A percentile compares a stretch with the other conserved stretches of the same genome.
Evolutionary conservation across 2,329 filamentous ascomycete genomes (phyloP).

Genomic region (Ascochyta pisi): DNA sequence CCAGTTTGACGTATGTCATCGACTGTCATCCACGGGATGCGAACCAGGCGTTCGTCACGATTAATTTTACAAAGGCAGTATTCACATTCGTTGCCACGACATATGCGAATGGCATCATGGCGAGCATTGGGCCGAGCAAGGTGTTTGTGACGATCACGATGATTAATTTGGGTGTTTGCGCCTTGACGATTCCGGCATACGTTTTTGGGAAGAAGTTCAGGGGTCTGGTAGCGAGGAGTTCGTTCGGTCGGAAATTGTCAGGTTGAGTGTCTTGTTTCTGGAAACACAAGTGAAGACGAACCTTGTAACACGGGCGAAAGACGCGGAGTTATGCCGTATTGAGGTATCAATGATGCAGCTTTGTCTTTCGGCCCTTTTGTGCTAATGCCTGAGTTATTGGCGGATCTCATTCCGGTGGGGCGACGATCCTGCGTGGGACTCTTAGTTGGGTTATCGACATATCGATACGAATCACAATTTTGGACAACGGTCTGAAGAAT

Average conservation of each 20-base stretch:
- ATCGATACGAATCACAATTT: no score
- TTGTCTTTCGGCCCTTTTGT: no score
- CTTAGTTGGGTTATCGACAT: no score
- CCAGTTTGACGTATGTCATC: constrained; percentile 52
- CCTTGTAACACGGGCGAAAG: no score
- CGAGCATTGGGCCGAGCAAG: constrained; percentile 62
- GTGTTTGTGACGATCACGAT: constrained; percentile 74
- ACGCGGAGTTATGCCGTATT: no score
- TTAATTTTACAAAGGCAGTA: constrained; percentile 52
- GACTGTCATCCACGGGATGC: constrained; percentile 51
- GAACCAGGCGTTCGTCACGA: constrained; percentile 52
- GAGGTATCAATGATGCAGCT: no score
- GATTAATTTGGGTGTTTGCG: constrained; percentile 77
- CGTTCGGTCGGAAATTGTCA: constrained; percentile 28
- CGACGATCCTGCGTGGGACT: no score
- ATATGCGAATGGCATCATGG: constrained; percentile 79
- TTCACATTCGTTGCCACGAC: constrained; percentile 69
- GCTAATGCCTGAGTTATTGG: no score
- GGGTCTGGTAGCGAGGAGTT: constrained; percentile 33
- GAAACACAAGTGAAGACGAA: no score
- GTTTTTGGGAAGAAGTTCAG: constrained; percentile 44
- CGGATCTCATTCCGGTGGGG: no score
- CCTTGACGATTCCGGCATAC: constrained; percentile 74
- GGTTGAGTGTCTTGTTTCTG: background rate
- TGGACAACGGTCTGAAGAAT: no score